Evolutionary conservation across 1,284 basidiomycete genomes (phyloP).

Genomic region (Rhodofomes roseus): DNA sequence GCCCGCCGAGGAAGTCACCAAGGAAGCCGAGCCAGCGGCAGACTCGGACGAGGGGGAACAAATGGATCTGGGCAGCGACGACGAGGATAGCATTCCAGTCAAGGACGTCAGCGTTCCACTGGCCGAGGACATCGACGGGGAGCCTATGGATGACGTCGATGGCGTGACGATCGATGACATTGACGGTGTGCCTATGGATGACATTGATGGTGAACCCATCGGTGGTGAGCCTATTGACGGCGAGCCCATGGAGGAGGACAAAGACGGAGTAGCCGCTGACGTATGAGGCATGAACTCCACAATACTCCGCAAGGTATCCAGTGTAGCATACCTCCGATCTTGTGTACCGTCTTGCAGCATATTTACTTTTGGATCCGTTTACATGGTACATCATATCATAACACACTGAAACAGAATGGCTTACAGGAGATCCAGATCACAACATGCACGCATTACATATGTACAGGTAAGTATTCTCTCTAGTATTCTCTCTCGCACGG

Average conservation of each 20-base stretch:
- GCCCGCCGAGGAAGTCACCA: constrained; percentile 45
- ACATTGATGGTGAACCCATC: constrained; percentile 38
- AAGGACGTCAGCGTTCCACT: no score
- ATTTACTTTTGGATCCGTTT: no score
- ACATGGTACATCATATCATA: no score
- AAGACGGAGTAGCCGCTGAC: not conserved
- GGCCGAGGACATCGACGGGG: constrained; percentile 42
- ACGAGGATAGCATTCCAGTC: constrained; percentile 33
- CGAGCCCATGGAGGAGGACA: constrained; percentile 3
- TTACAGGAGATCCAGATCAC: no score
- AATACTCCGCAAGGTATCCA: no score
- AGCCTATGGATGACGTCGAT: constrained; percentile 41
- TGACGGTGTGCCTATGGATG: constrained; percentile 34
- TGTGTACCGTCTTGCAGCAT: no score
- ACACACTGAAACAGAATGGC: no score
- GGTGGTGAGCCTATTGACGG: constrained; percentile 32
- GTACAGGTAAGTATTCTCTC: no score
- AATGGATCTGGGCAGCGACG: constrained; percentile 44
- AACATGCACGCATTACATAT: no score
- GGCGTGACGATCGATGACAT: constrained; percentile 33
- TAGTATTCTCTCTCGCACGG: no score
- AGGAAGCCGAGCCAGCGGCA: constrained; percentile 25
- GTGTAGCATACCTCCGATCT: not conserved
- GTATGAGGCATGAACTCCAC: no score
- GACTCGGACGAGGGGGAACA: constrained; percentile 45